Evolutionary conservation across 495 filamentous ascomycete genomes (phyloP).

Genomic region (Aspergillus nidulans): DNA sequence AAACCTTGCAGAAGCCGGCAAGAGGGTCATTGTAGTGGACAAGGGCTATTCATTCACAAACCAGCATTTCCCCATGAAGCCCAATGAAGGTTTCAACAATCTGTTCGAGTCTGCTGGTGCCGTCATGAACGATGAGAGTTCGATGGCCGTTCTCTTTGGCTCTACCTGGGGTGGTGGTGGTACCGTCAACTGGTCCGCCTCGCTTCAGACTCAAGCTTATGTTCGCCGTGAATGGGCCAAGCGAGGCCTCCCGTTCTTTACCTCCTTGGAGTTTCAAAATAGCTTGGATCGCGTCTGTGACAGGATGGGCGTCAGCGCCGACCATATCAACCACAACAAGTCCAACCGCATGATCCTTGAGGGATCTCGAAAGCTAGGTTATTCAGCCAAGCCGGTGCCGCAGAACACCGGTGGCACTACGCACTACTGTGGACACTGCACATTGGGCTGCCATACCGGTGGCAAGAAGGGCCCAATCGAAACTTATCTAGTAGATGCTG

Average conservation of each 20-base stretch:
- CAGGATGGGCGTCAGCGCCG: slow-evolving; percentile 72
- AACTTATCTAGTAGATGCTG: slow-evolving; percentile 75
- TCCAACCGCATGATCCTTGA: slow-evolving; percentile 66
- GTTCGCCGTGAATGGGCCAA: slow-evolving; percentile 82
- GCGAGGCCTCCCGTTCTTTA: slow-evolving; percentile 69
- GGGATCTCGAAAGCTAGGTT: slow-evolving; percentile 72
- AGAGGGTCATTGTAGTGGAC: slow-evolving; percentile 75
- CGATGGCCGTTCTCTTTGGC: slow-evolving; percentile 59
- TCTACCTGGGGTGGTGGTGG: slow-evolving; percentile 83
- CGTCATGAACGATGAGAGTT: slow-evolving; percentile 57
- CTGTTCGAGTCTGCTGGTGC: slow-evolving; percentile 61
- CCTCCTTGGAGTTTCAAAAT: slow-evolving; percentile 66
- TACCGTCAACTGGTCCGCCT: slow-evolving; percentile 85
- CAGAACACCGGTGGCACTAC: slow-evolving; percentile 68
- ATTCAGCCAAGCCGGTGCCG: slow-evolving; percentile 62
- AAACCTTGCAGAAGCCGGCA: slow-evolving; percentile 69
- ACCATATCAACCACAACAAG: slow-evolving; percentile 64
- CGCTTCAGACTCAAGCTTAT: slow-evolving; percentile 72
- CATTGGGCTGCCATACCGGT: slow-evolving; percentile 64
- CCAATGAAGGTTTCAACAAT: slow-evolving; percentile 49
- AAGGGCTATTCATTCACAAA: slow-evolving; percentile 72
- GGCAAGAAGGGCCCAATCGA: slow-evolving; percentile 76
- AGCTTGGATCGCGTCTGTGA: slow-evolving; percentile 69
- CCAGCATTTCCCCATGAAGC: slow-evolving; percentile 67
- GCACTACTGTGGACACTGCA: slow-evolving; percentile 79